These are phyloP conservation scores for Teunomyces pallodes DNA, from an alignment of 805 yeast species.

Conservation along the genomic window DNA sequence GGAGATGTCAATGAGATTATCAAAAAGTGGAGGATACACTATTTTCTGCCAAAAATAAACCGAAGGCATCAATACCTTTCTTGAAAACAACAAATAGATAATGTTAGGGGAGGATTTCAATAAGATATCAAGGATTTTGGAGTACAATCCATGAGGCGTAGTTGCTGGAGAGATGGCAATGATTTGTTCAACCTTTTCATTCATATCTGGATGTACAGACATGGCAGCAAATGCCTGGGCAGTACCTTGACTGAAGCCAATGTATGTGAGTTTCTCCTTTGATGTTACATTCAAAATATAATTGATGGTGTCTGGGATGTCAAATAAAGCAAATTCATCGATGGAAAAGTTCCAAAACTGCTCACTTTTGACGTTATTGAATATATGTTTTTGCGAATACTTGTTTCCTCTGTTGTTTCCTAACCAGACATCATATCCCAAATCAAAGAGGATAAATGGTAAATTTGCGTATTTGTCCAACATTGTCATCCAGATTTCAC, in stretches of 20 bases:
- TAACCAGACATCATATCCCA: constrained; percentile 92
- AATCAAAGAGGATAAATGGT: constrained; percentile 73
- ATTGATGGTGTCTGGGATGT: constrained; percentile 80
- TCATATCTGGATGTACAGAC: constrained; percentile 61
- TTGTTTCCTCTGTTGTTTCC: constrained; percentile 94
- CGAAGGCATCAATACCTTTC: constrained; percentile 68
- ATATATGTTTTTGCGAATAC: constrained; percentile 78
- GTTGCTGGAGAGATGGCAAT: constrained; percentile 93
- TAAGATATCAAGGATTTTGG: constrained; percentile 70
- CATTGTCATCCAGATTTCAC: constrained; percentile 69
- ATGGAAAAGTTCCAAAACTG: constrained; percentile 87
- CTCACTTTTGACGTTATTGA: constrained; percentile 31
- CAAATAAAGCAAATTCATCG: constrained; percentile 89
- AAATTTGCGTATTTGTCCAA: constrained; percentile 41
- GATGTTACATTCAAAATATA: constrained; percentile 58
- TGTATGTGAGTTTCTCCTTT: constrained; percentile 50
- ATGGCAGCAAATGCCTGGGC: constrained; percentile 90
- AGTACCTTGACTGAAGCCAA: constrained; percentile 93
- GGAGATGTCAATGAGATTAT: constrained; percentile 67
- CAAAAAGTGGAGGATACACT: constrained; percentile 74
- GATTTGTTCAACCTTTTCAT: constrained; percentile 52
- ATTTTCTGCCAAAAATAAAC: constrained; percentile 78
- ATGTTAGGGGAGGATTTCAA: constrained; percentile 74
- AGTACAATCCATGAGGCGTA: constrained; percentile 82
- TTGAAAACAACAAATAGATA: constrained; percentile 70